These are phyloP conservation scores for Groenewaldozyma sp. DNA, from an alignment of 1,139 yeast species.

Conservation along the genomic window DNA sequence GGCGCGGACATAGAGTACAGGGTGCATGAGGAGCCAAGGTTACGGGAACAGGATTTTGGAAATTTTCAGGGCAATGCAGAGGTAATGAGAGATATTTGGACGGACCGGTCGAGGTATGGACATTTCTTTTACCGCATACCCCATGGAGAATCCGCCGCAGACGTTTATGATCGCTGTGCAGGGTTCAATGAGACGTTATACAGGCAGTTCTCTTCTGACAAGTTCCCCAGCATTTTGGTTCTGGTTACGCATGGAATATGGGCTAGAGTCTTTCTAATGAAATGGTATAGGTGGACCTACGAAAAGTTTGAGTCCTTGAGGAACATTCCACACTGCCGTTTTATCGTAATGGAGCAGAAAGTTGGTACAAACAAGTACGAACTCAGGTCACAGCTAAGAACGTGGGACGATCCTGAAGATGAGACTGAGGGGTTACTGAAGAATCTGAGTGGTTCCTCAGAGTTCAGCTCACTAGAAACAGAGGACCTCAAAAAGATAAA, in stretches of 20 bases:
- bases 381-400: slow-evolving; percentile 25
- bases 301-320: slow-evolving; percentile 77
- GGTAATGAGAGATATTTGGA: slow-evolving; percentile 73
- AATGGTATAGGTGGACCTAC: slow-evolving; percentile 86
- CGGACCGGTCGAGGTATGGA: slow-evolving; percentile 79
- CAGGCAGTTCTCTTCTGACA: slow-evolving; percentile 61
- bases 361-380: slow-evolving; percentile 25
- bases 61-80: slow-evolving; percentile 69
- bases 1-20: slow-evolving; percentile 36
- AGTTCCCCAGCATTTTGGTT: slow-evolving; percentile 66
- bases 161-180: slow-evolving; percentile 82
- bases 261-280: slow-evolving; percentile 86
- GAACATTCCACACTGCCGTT: slow-evolving; percentile 78
- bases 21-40: slow-evolving; percentile 75
- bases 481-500: slow-evolving; percentile 20
- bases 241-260: slow-evolving; percentile 89
- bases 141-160: slow-evolving; percentile 92
- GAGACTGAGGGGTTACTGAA: slow-evolving; percentile 9
- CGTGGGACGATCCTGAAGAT: slow-evolving; percentile 28
- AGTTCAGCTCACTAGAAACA: too few relatives aligned
- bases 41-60: slow-evolving; percentile 93
- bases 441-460: slow-evolving; percentile 10
- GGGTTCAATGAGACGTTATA: slow-evolving; percentile 81
- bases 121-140: slow-evolving; percentile 89
- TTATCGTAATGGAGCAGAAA: slow-evolving; percentile 62